Conservation (phyloP, 2,329 filamentous ascomycete genomes). For the Xenosphaeropsis pyriputrescens region DNA sequence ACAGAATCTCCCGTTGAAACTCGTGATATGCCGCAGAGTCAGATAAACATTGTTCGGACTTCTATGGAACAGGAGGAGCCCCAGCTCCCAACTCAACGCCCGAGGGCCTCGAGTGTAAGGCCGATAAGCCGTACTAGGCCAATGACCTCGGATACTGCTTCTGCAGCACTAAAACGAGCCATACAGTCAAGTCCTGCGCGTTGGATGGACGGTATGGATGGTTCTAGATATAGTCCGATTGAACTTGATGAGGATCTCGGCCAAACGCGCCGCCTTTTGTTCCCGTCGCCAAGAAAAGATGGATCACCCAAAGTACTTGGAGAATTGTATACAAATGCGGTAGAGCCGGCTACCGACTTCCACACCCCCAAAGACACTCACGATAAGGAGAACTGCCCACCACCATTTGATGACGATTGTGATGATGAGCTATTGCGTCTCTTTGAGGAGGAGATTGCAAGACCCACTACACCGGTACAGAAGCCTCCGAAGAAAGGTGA, state of each 20-base stretch:
- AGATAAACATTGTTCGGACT: slow-evolving; percentile 1
- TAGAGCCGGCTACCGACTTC: slow-evolving; percentile 26
- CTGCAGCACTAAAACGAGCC: slow-evolving; percentile 15
- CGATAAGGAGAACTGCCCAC: slow-evolving; percentile 16
- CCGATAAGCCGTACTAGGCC: slow-evolving; percentile 13
- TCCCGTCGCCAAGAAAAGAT: slow-evolving; percentile 60
- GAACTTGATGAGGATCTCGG: slow-evolving; percentile 33
- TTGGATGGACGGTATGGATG: slow-evolving; percentile 17
- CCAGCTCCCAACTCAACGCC: slow-evolving; percentile 3
- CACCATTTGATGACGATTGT: slow-evolving; percentile 7
- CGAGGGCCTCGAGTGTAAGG: slow-evolving; percentile 11
- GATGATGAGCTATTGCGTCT: slow-evolving; percentile 14
- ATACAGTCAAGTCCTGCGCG: slow-evolving; percentile 22
- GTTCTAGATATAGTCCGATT: slow-evolving; percentile 42
- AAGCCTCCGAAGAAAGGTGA: slow-evolving; percentile 10
- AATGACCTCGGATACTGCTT: slow-evolving; percentile 16
- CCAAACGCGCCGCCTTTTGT: slow-evolving; percentile 54
- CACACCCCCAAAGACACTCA: slow-evolving; percentile 12
- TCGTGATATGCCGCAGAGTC: slow-evolving; percentile 1
- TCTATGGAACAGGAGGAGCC: slow-evolving; percentile 4
- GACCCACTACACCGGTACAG: slow-evolving; percentile 14
- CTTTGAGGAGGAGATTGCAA: slow-evolving; percentile 16
- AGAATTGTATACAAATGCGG: slow-evolving; percentile 37
- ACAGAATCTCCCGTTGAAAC: slow-evolving; percentile 4
- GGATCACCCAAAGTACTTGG: slow-evolving; percentile 45